These are phyloP conservation scores for Auricularia cornea DNA, from an alignment of 768 basidiomycete species.

Conservation along the genomic window DNA sequence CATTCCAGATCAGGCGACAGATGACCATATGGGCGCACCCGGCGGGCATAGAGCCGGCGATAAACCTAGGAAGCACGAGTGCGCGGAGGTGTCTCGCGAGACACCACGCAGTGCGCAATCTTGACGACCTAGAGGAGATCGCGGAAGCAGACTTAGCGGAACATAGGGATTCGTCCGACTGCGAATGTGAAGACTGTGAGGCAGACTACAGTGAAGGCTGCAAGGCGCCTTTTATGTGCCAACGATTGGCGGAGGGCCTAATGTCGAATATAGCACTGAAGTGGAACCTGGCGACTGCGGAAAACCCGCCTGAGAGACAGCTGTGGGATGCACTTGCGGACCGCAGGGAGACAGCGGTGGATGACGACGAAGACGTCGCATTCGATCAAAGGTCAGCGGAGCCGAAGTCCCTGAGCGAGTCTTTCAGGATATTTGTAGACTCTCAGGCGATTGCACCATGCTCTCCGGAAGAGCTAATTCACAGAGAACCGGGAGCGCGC, in stretches of 20 bases:
- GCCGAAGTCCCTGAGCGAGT: no score
- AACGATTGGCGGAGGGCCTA: neutral
- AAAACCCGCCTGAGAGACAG: no score
- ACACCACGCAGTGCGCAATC: neutral
- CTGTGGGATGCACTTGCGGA: no score
- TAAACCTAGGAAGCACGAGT: neutral
- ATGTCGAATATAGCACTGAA: neutral
- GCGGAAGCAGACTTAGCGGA: neutral
- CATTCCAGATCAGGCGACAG: neutral
- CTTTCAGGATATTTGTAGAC: no score
- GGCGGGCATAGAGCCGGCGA: neutral
- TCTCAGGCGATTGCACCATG: no score
- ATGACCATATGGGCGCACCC: neutral
- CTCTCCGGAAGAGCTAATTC: no score
- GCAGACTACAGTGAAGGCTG: neutral
- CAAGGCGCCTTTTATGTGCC: neutral
- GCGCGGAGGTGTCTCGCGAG: neutral
- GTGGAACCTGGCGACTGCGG: neutral
- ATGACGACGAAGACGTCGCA: no score
- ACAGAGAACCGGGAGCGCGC: no score
- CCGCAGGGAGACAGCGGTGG: no score
- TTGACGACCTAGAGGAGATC: neutral
- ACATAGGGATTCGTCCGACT: neutral
- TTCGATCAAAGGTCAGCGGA: no score
- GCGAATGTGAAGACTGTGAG: neutral